A percentile compares a stretch with the other conserved stretches of the same genome.
Evolutionary conservation across 345 rosid species (phyloP).

Genomic region (Erodium maritimum): DNA sequence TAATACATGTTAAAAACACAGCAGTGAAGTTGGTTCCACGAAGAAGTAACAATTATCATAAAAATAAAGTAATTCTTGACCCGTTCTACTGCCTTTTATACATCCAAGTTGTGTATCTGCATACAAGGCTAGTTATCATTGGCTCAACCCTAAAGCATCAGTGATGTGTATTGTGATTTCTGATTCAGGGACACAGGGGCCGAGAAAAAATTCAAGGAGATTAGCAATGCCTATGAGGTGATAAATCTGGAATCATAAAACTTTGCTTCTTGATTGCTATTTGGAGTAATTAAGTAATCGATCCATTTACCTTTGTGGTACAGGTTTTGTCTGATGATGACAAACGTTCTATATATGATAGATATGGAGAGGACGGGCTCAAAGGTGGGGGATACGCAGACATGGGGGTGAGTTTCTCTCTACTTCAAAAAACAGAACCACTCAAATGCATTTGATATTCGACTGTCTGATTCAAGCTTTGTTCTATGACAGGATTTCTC

Average conservation of each 20-base stretch:
- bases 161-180: background rate
- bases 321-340: conserved; percentile 30
- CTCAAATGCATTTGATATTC: background rate
- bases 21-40: no score
- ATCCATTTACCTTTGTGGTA: background rate
- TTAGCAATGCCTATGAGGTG: conserved; percentile 39
- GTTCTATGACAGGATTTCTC: conserved; percentile 23
- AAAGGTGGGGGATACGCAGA: conserved; percentile 21
- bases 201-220: conserved; percentile 35
- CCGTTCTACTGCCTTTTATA: background rate
- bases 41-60: no score
- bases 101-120: background rate
- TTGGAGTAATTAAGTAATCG: background rate
- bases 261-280: background rate
- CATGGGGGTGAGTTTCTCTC: conserved; percentile 26
- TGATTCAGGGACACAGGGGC: conserved; percentile 30
- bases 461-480: background rate
- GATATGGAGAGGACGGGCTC: conserved; percentile 26
- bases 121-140: background rate
- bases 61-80: no score
- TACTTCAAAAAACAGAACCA: background rate
- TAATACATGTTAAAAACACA: no score
- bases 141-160: background rate
- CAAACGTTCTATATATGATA: conserved; percentile 25
- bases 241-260: background rate